phyloP scores from a whole-genome alignment of 2,329 filamentous ascomycete species.

The Rutstroemia sydowiana region DNA sequence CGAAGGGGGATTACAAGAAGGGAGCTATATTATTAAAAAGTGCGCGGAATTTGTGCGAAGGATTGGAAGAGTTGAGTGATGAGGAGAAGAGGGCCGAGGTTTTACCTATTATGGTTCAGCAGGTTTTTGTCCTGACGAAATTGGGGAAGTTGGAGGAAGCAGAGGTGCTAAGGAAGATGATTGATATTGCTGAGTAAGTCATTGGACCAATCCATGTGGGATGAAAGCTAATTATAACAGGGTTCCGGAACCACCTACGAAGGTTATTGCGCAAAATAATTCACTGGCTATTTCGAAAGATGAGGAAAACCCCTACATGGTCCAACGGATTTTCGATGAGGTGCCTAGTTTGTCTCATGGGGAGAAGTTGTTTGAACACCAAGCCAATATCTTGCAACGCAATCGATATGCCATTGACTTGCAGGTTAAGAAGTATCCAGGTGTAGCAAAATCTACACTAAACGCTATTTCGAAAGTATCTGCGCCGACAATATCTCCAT shows the following conservation, averaged over 20 bases:
- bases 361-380: slow-evolving; percentile 66
- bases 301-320: slow-evolving; percentile 57
- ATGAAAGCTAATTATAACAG: slow-evolving; percentile 36
- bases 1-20: slow-evolving; percentile 56
- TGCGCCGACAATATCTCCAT: slow-evolving; percentile 41
- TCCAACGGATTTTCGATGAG: slow-evolving; percentile 53
- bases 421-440: slow-evolving; percentile 58
- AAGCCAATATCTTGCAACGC: slow-evolving; percentile 51
- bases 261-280: slow-evolving; percentile 62
- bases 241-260: slow-evolving; percentile 59
- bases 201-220: background rate
- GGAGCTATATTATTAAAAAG: slow-evolving; percentile 62
- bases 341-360: slow-evolving; percentile 45
- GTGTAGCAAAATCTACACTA: slow-evolving; percentile 45
- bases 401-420: slow-evolving; percentile 61
- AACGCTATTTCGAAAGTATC: slow-evolving; percentile 37
- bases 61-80: slow-evolving; percentile 63
- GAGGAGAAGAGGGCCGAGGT: slow-evolving; percentile 70
- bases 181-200: slow-evolving; percentile 55
- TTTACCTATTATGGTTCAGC: slow-evolving; percentile 68
- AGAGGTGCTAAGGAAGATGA: slow-evolving; percentile 50
- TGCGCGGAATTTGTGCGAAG: slow-evolving; percentile 63
- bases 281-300: slow-evolving; percentile 36
- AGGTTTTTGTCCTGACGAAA: slow-evolving; percentile 62
- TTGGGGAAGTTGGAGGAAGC: slow-evolving; percentile 62